Conservation (phyloP, 2,329 filamentous ascomycete species). For the Monosporascus sp. region DNA sequence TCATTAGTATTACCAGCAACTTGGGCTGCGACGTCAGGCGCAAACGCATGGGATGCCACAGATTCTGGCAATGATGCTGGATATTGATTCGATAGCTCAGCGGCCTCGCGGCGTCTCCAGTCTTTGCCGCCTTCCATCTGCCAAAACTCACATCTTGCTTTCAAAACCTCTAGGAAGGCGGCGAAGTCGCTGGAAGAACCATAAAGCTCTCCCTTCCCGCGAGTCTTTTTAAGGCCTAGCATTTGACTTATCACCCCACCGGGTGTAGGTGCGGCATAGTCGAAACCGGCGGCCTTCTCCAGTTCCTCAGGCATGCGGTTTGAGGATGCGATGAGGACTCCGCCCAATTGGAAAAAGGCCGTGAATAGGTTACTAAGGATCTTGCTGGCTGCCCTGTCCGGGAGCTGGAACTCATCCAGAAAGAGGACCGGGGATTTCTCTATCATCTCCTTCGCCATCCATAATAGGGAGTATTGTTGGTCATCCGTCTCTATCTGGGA, state of each 20-base stretch:
- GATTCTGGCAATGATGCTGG: constrained; percentile 7
- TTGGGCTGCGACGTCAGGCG: neutral
- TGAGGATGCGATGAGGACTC: constrained; percentile 72
- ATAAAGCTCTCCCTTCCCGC: constrained; percentile 44
- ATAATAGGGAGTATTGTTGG: constrained; percentile 62
- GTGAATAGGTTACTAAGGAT: constrained; percentile 75
- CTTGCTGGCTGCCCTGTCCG: constrained; percentile 71
- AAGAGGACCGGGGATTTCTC: constrained; percentile 72
- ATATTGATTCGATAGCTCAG: constrained; percentile 19
- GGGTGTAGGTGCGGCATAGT: constrained; percentile 52
- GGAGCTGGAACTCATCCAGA: constrained; percentile 78
- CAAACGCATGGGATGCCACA: neutral
- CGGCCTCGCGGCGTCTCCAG: constrained; percentile 56
- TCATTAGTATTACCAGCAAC: neutral
- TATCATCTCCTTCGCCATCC: constrained; percentile 70
- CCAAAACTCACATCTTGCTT: constrained; percentile 76
- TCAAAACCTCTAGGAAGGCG: constrained; percentile 68
- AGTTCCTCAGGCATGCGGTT: constrained; percentile 82
- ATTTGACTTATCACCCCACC: constrained; percentile 46
- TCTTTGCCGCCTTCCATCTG: constrained; percentile 73
- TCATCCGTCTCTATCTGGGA: constrained; percentile 15
- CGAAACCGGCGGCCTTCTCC: constrained; percentile 66
- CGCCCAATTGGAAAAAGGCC: constrained; percentile 74
- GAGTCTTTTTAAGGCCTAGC: constrained; percentile 33
- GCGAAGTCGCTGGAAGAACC: constrained; percentile 67